Base-by-base conservation (phyloP, 768 basidiomycete genomes). In the Stropharia rugosoannulata region DNA sequence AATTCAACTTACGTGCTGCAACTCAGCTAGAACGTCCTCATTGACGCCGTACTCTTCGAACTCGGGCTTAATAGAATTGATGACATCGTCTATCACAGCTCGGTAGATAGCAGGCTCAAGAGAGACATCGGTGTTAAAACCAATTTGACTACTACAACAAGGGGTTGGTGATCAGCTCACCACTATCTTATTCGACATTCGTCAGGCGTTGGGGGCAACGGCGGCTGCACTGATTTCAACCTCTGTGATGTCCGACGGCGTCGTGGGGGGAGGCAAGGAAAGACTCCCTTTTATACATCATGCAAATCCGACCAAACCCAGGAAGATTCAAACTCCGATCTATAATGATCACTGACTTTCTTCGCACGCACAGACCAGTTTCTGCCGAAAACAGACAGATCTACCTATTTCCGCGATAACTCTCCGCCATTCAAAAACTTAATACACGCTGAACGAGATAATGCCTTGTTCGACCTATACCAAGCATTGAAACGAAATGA, bases 151-250 rank as follows among this genome's bases (percentile, higher is more conserved):
- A 83, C 80, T 77, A 80, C 74, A 70, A 75, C 72, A 74, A 65
- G 73, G 74, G 74, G 73, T 79, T 73, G 77, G 82, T 81, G 85
- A 83, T 81, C 77, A 85, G 88, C 90, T 91, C 83, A 95, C 93
- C 86, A 96, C 94, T 80, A 94, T 93, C 81, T 95, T 95, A 88
- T 96, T 96, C 58, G 93, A 95, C 94, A 95, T 96, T 64, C 64
- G 68, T 63, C 66, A 54, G 66, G 68, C 66, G 71, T 66, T 65
- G 64, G 62, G 62, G 62, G 60, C 62, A 68, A 62, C 64, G 68
- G 68, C 62, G 65, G 62, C 68, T 70, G 66, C 51, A 62, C 61
- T 66, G 63, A 64, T 69, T 69, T 70, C 68, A 69, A 57, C 72
- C 69, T 65, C 71, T 66, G 61, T 65, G 66, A 64, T 62, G 69